Base-by-base conservation (phyloP, 2,329 filamentous ascomycete genomes). In the Sarocladium kiliense region DNA sequence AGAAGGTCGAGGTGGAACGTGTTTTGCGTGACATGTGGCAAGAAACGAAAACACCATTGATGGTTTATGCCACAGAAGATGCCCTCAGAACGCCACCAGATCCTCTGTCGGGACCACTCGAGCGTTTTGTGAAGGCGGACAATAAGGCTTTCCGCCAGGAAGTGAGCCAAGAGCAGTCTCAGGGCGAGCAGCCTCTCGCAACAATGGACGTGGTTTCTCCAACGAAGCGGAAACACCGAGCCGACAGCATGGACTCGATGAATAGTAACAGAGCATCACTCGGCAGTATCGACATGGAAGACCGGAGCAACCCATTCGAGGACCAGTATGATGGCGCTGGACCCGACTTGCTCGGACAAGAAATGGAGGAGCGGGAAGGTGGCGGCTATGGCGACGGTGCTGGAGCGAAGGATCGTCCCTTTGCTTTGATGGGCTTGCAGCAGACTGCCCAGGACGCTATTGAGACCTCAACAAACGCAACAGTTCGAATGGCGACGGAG, bases 31-130 rank as follows among this genome's bases (percentile, higher is more conserved):
- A 74, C 10, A 71, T 79, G 19, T 78, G 74, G 66, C 67, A 70
- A 7, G 77, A 80, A 49, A 74, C 74, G 9, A 78, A 75, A 55
- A 72, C 68, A 18, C 74, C 76, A 0, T 61, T 81, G 18, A 62
- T 84, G 2, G 66, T 84, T 3, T 84, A 83, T 60, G 80, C 80
- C 21, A 78, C 77, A 3, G 77, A 82, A 57, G 65, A 68, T 25
- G 77, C 79, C 23, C 63, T 81, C 56, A 59, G 68, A 12, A 58
- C 62, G 19, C 62, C 68, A 3, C 64, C 56, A 11, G 60, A 65
- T 3, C 66, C 72, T 11, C 64, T 82, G 16, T 68, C 78, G 41
- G 61, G 68, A 14, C 58, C 63, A 2, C 59, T 71, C 10, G 66
- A 78, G 65, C 70, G 72, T 30, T 83, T 83, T 61, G 69, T 77